phyloP scores from a whole-genome alignment of 2,329 filamentous ascomycete species.

The Dactylellina parvicollis region DNA sequence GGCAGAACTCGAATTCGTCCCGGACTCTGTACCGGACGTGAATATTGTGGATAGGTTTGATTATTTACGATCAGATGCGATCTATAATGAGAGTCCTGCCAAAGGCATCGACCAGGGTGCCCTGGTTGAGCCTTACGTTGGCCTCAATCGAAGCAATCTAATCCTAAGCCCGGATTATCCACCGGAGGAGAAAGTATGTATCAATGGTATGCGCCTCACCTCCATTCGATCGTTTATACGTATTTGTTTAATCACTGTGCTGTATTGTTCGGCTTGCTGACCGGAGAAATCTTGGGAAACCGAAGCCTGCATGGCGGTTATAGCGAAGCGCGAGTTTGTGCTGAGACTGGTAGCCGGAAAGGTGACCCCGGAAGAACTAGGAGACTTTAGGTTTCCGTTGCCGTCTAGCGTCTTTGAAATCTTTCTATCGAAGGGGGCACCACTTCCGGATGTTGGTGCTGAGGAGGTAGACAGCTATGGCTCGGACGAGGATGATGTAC shows the following conservation, averaged over 20 bases:
- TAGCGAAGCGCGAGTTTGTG: too few relatives aligned
- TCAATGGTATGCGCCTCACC: conserved; percentile 5
- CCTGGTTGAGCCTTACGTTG: neutral
- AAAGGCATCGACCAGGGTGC: neutral
- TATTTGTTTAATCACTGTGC: neutral
- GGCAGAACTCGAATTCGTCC: conserved; percentile 16
- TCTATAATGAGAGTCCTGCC: neutral
- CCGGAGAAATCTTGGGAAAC: too few relatives aligned
- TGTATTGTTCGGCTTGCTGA: neutral
- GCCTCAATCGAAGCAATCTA: neutral
- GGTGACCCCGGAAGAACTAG: too few relatives aligned
- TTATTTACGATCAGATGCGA: neutral
- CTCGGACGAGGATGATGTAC: neutral
- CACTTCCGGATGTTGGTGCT: neutral
- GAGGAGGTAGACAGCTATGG: neutral
- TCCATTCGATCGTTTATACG: neutral
- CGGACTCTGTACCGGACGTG: conserved; percentile 11
- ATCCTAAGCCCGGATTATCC: neutral
- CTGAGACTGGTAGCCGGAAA: too few relatives aligned
- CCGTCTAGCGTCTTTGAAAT: neutral
- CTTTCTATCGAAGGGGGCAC: conserved; percentile 4
- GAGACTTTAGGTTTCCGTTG: neutral
- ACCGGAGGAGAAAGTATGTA: neutral
- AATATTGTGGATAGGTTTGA: neutral
- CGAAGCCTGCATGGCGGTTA: too few relatives aligned